These are phyloP conservation scores for Penicillium sp. DNA, from an alignment of 2,329 filamentous ascomycete genomes.

Conservation along the genomic window DNA sequence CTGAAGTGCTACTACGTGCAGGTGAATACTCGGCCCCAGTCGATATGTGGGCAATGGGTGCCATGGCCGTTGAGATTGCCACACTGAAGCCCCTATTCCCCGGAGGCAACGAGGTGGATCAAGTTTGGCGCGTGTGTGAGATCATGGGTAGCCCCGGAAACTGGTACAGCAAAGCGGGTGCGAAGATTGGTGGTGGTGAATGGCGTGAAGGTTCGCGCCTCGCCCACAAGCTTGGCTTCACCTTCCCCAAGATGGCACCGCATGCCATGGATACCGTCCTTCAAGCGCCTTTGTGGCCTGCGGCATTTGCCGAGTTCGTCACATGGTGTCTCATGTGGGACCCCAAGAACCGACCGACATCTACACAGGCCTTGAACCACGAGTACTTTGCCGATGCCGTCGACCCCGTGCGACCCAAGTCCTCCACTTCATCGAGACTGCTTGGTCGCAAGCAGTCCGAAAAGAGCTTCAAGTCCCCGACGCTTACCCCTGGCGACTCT, in stretches of 20 bases:
- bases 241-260: constrained; percentile 98
- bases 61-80: constrained; percentile 97
- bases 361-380: constrained; percentile 88
- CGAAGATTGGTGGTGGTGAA: constrained; percentile 87
- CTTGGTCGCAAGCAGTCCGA: constrained; percentile 90
- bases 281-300: constrained; percentile 86
- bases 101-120: constrained; percentile 96
- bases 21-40: constrained; percentile 97
- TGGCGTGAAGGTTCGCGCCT: constrained; percentile 94
- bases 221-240: constrained; percentile 95
- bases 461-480: constrained; percentile 62
- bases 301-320: constrained; percentile 85
- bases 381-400: constrained; percentile 93
- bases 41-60: constrained; percentile 97
- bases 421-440: constrained; percentile 73
- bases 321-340: constrained; percentile 99
- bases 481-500: constrained; percentile 63
- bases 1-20: constrained; percentile 88
- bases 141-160: constrained; percentile 99
- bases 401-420: constrained; percentile 90
- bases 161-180: constrained; percentile 92
- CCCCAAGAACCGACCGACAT: constrained; percentile 86
- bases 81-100: constrained; percentile 96
- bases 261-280: constrained; percentile 95
- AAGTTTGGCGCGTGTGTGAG: constrained; percentile 98